Evolutionary conservation across 1,139 yeast species (phyloP), one percentile per base, ranked within the genome.

Genomic region (Tardiomyces digboiensis): DNA sequence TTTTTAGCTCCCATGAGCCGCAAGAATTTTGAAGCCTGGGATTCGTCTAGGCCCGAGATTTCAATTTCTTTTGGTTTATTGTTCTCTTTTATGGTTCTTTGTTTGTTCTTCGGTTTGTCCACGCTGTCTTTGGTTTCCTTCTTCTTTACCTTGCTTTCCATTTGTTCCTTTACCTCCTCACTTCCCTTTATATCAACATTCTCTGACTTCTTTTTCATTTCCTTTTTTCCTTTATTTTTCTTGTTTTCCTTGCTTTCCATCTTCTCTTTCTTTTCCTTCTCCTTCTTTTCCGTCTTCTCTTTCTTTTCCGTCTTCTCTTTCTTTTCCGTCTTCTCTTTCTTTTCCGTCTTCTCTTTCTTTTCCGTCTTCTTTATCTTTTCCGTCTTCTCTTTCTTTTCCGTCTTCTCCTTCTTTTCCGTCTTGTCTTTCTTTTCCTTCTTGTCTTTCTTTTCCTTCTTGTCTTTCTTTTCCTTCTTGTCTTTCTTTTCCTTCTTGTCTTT

Each of bases 251-350:
- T 14, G n/a, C 29, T 42, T 29, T 44, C 36, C 42, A 33, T 21
- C 33, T 44, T 19, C 12, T 29, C 22, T 22, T 19, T 18, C 29
- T 47, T 45, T 6, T 38, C 36, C 19, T 40, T 37, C 20, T 42
- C 18, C 4, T 20, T 16, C 41, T 41, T 22, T 38, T 44, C 33
- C 41, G 12, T 7, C 21, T 12, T 21, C 41, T 23, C 19, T 18
- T 2, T 37, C 12, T 36, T 26, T n/a, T 26, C 33, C 33, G 12
- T 26, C 14, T 4, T 26, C 8, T 26, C 10, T 16, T 26, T 8
- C 14, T 26, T 26, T n/a, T n/a, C 8, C 33, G 12, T 26, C 10
- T 26, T 26, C 5, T 26, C 33, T 16, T 8, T 26, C 10, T 4
- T 26, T n/a, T 8, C 26, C 26, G 26, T 7, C 26, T 22, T 22